Evolutionary conservation across 257 asterid species (phyloP).

Genomic region (Plectranthus barbatus): DNA sequence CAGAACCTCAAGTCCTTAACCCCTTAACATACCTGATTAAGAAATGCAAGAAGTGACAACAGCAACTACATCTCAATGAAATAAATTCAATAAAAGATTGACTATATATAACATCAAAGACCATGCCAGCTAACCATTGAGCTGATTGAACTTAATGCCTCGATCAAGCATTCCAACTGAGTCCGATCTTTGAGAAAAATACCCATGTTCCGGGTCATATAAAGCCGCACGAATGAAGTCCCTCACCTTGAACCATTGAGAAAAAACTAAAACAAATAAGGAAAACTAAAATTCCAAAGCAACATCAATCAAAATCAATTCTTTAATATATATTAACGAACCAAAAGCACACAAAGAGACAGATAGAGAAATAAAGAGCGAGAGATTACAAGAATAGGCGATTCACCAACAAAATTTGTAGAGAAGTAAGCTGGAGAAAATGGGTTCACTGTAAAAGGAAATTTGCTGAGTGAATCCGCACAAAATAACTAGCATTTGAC

Average conservation of each 20-base stretch:
- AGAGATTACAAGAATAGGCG: constrained; percentile 56
- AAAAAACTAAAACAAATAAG: neutral
- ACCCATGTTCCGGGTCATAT: constrained; percentile 74
- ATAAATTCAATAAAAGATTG: neutral
- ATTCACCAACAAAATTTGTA: constrained; percentile 56
- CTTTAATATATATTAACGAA: neutral
- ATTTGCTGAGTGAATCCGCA: neutral
- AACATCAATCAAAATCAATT: constrained; percentile 5
- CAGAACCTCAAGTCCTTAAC: neutral
- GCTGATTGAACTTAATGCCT: constrained; percentile 73
- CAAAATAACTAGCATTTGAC: neutral
- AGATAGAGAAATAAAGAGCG: neutral
- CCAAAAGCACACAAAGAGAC: neutral
- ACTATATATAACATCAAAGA: neutral
- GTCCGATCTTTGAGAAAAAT: constrained; percentile 76
- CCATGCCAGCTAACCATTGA: constrained; percentile 41
- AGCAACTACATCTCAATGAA: neutral
- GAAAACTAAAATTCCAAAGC: neutral
- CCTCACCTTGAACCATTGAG: constrained; percentile 49
- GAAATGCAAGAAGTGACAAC: neutral
- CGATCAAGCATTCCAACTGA: constrained; percentile 90
- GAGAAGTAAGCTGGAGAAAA: constrained; percentile 47
- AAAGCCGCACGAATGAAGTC: constrained; percentile 78
- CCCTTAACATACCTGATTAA: neutral
- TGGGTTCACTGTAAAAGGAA: constrained; percentile 41